A percentile compares a stretch with the other conserved stretches of the same genome.
Conservation (phyloP, 75 land plant genomes). For the Isoetes taiwanensis region DNA sequence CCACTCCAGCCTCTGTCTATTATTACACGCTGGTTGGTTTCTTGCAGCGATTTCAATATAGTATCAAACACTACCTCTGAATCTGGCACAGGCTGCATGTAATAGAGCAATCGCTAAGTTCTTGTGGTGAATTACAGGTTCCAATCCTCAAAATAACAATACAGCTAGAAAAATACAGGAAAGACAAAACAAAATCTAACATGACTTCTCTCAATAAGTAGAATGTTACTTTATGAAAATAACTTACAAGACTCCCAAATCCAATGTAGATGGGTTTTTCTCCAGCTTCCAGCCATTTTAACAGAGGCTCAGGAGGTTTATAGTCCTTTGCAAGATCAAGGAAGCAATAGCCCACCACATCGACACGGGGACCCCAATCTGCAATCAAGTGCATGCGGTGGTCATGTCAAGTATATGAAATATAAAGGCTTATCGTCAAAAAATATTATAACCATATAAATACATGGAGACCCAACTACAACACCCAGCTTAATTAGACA, state of each 20-base stretch:
- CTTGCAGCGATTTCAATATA: constrained; percentile 1
- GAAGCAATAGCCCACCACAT: neutral
- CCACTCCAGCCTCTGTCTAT: neutral
- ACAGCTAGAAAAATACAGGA: no score
- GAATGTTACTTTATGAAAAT: no score
- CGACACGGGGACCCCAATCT: constrained; percentile 6
- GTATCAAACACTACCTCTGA: neutral
- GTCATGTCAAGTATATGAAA: no score
- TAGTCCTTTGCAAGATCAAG: neutral
- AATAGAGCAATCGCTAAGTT: no score
- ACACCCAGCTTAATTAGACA: no score
- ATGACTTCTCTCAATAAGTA: no score
- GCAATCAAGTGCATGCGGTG: constrained; percentile 3
- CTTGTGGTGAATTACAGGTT: no score
- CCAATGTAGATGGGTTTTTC: constrained; percentile 3
- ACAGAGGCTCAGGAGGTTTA: neutral
- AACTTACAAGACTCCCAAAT: constrained; percentile 8
- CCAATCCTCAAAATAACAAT: no score
- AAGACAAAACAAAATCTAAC: no score
- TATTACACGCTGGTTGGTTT: neutral
- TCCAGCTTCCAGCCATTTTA: constrained; percentile 3
- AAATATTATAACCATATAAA: no score
- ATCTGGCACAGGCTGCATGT: constrained; percentile 3
- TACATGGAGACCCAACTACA: no score
- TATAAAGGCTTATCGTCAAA: no score